Evolutionary conservation across 345 rosid genomes (phyloP), one percentile per base, ranked within the genome.

Genomic region (Ceriops decandra): DNA sequence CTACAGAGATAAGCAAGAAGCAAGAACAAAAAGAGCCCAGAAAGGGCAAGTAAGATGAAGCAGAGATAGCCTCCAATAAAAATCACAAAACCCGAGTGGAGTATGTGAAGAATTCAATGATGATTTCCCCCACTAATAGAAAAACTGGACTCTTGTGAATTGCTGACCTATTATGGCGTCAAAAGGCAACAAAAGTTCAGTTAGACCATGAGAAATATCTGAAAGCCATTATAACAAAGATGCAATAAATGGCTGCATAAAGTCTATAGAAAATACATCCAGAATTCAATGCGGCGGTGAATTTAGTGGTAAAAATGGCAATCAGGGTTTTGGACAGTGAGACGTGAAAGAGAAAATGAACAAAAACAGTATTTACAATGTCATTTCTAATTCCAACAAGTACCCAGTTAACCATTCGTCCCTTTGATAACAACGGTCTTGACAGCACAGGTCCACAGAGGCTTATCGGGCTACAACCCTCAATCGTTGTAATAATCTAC

Each of bases 151-250:
- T 74, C 84, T 78, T 85, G 82, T 71, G 85, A 82, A 71, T 62
- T 75, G 72, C 78, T 80, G 83, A 80, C 84, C 82, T 82, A 72
- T 57, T 67, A 64, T 46, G 62, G 63, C 71, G 70, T 30, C 77
- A 73, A 80, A 76, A 80, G 76, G 82, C 73, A 80, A 57, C 70
- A 67, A 70, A 56, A 73, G 61, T 80, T 75, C 59, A 71, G 81
- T 84, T 68, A 78, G 85, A 66, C 74, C 82, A 81, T 67, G 83
- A 76, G 76, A 85, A 84, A 84, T 82, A 84, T 82, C 82, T 80
- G 78, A 79, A 71, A 75, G 73, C 72, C 82, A 71, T 63, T 67
- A 85, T 66, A 76, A 63, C 67, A 31, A 63, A 74, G 79, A 73
- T 61, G 73, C 75, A 79, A 80, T 71, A 78, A 79, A 78, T 77